Evolutionary conservation across 768 basidiomycete species (phyloP), one percentile per base, ranked within the genome.

Genomic region (Baorangia bicolor): DNA sequence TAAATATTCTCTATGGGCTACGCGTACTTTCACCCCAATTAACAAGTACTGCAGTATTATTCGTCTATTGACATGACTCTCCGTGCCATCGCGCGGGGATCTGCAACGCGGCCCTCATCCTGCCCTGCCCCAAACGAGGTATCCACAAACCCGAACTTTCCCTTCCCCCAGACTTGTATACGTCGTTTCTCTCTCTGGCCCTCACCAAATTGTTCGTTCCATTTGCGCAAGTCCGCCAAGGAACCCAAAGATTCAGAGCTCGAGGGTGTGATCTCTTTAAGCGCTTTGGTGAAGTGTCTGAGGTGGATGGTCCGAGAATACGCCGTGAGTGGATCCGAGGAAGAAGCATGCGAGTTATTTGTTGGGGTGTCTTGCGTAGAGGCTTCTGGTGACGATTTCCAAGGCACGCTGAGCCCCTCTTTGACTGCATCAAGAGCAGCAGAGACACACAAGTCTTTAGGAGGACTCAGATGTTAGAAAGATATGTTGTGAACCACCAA

Each of bases 141-240:
- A 62, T 85, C 77, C 11, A 83, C 80, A 71, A 96, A 97, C 20
- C 94, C 94, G 69, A 98, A 98, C 44, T 81, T 80, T 55, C 86
- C 92, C 64, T 88, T 92, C 25, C 94, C 95, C 83, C 94, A 94
- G 33, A 88, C 86, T 64, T 86, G 84, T 64, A 81, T 80, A 35
- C 82, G 81, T 64, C 79, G 86, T 49, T 80, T 82, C 35, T 87
- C 82, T 59, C 77, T 81, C 18, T 82, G 75, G 6, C 92, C 93
- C 69, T 96, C 94, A 25, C 95, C 94, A 70, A 94, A 95, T 68
- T 95, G 90, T 44, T 94, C 90, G 57, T 96, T 94, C 92, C 92
- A 95, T 73, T 87, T 89, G 41, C 87, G 81, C 41, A 94, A 75
- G 53, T 89, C 88, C 2, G 85, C 74, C 33, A 92, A 81, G 46